Base-by-base conservation (phyloP, 768 basidiomycete species). In the Dendrothele bispora region DNA sequence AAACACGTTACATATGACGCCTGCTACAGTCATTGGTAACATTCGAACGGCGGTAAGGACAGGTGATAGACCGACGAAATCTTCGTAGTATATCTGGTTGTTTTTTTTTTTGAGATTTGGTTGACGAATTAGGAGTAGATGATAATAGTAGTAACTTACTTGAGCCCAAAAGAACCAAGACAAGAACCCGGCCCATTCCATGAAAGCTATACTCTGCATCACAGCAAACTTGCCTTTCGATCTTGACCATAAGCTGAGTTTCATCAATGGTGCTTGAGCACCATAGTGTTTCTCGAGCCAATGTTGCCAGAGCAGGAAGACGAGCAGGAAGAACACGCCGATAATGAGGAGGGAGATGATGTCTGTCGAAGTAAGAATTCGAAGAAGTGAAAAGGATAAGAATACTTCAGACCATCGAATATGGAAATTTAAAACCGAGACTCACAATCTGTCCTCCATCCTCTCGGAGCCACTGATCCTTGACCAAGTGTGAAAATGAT, bases 21-120 rank as follows among this genome's bases (percentile, higher is more conserved):
- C 89, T 15, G 75, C 76, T 14, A 90, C 57, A 26, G 79, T 77
- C 84, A 87, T 88, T 0, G 89, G 89, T 1, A 91, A 49, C 41
- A 91, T 65, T 2, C 86, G 78, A 20, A 87, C 51, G 62, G 87
- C 86, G 0, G 84, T 79, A 11, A 70, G 66, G 14, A 91, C 65
- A 0, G 88, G 82, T 0, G 64, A 71, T 4, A 82, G 72, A 0
- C 66, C 56, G 12, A 72, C 54, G 59, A 83, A 91, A 39, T 79
- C 73, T 56, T 91, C 86, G 59, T 88, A 91, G 58, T 82, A 90
- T 4, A 90, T 58, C 81, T 88, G n/a, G n/a, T n/a, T n/a, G n/a
- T n/a, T n/a, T n/a, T n/a, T n/a, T n/a, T n/a, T n/a, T n/a, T n/a
- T n/a, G n/a, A n/a, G n/a, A n/a, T n/a, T n/a, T n/a, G n/a, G n/a